Conservation (phyloP, 116 monocot genomes). For the Cymodocea nodosa region DNA sequence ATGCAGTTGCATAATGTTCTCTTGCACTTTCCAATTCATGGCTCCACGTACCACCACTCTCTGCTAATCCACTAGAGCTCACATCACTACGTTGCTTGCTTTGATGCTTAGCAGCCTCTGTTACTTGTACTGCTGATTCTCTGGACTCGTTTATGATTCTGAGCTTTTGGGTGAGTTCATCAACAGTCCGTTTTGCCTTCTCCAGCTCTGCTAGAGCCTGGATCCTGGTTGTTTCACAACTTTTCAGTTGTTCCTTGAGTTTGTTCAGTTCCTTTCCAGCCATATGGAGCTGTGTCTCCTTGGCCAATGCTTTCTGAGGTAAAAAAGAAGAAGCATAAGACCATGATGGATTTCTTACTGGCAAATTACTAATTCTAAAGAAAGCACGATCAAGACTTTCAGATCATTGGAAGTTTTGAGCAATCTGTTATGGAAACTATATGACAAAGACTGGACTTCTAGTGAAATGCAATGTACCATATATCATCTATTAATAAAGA, state of each 20-base stretch:
- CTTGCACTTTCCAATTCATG: slow-evolving; percentile 44
- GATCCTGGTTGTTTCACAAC: slow-evolving; percentile 48
- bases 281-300: slow-evolving; percentile 59
- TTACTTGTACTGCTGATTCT: slow-evolving; percentile 36
- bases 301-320: slow-evolving; percentile 34
- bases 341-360: no score
- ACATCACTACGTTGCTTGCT: slow-evolving; percentile 33
- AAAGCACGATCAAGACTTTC: no score
- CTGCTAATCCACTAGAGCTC: slow-evolving; percentile 12
- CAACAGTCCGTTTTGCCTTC: slow-evolving; percentile 42
- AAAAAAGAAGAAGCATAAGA: slow-evolving; percentile 2
- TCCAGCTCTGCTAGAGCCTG: slow-evolving; percentile 60
- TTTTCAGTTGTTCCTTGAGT: slow-evolving; percentile 50
- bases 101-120: slow-evolving; percentile 43
- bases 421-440: no score
- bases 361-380: no score
- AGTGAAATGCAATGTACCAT: no score
- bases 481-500: no score
- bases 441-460: no score
- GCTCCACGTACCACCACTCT: slow-evolving; percentile 21
- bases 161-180: slow-evolving; percentile 37
- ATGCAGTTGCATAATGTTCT: slow-evolving; percentile 41
- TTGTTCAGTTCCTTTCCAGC: slow-evolving; percentile 60
- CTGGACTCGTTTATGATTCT: slow-evolving; percentile 42
- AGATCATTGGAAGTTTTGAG: no score